Evolutionary conservation across 1,284 basidiomycete genomes (phyloP).

Genomic region (Sphaerobolus stellatus): DNA sequence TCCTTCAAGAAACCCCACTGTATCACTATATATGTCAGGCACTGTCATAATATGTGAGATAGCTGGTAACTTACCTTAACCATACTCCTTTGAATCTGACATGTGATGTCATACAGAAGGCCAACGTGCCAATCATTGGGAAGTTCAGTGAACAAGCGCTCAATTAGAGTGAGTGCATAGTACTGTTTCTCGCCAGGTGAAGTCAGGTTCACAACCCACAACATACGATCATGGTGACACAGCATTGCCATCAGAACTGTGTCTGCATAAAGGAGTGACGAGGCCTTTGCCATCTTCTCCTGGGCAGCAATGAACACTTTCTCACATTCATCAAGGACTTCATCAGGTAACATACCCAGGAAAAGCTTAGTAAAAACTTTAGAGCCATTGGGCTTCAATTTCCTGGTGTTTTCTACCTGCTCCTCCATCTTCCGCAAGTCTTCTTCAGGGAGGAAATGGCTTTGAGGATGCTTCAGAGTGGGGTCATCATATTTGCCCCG

Average conservation of each 20-base stretch:
- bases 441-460: too few species aligned
- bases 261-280: slow-evolving; percentile 27
- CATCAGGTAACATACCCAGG: too few species aligned
- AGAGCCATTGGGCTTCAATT: too few species aligned
- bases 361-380: too few species aligned
- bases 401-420: too few species aligned
- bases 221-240: slow-evolving; percentile 37
- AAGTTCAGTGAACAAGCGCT: slow-evolving; percentile 28
- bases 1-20: slow-evolving; percentile 33
- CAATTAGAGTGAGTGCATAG: slow-evolving; percentile 35
- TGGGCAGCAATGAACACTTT: slow-evolving; percentile 33
- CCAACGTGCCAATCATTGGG: slow-evolving; percentile 31
- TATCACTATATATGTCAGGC: too few species aligned
- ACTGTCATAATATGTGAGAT: too few species aligned
- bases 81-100: slow-evolving; percentile 35
- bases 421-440: too few species aligned
- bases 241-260: slow-evolving; percentile 34
- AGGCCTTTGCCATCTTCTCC: slow-evolving; percentile 29
- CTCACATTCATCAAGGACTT: slow-evolving; percentile 36
- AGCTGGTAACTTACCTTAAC: too few species aligned
- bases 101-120: slow-evolving; percentile 40
- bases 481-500: too few species aligned
- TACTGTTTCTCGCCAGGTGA: slow-evolving; percentile 43
- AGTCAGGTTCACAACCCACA: slow-evolving; percentile 40
- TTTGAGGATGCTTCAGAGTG: too few species aligned